Conservation (phyloP, 2,329 filamentous ascomycete genomes). For the Dothistroma pini region DNA sequence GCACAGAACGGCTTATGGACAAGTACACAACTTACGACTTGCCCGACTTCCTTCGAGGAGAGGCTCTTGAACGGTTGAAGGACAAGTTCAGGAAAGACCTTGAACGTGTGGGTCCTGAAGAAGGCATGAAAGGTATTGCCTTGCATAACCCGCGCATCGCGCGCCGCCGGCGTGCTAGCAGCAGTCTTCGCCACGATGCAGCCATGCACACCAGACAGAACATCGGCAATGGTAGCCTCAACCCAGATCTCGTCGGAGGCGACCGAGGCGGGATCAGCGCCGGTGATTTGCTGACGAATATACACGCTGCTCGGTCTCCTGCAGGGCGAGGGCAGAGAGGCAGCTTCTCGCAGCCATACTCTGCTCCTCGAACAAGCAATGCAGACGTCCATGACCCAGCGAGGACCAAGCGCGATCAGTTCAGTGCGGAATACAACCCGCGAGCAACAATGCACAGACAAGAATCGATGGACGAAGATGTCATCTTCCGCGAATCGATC, state of each 20-base stretch:
- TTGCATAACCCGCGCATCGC: slow-evolving; percentile 74
- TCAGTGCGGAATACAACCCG: slow-evolving; percentile 33
- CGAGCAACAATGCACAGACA: slow-evolving; percentile 59
- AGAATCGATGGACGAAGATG: slow-evolving; percentile 83
- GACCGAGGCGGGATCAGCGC: slow-evolving; percentile 43
- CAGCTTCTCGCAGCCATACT: slow-evolving; percentile 49
- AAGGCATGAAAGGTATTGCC: slow-evolving; percentile 88
- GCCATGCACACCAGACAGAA: slow-evolving; percentile 66
- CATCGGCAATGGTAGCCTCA: slow-evolving; percentile 22
- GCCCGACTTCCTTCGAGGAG: slow-evolving; percentile 82
- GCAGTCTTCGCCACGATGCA: slow-evolving; percentile 73
- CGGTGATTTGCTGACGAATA: slow-evolving; percentile 74
- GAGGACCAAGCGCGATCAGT: slow-evolving; percentile 39
- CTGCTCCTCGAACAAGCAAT: slow-evolving; percentile 35
- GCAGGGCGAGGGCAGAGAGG: slow-evolving; percentile 44
- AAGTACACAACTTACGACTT: slow-evolving; percentile 88
- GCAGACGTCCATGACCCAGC: slow-evolving; percentile 43
- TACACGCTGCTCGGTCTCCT: slow-evolving; percentile 63
- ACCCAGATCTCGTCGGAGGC: slow-evolving; percentile 21
- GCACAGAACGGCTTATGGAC: slow-evolving; percentile 91
- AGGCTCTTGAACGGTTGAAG: slow-evolving; percentile 78
- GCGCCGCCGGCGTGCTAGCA: slow-evolving; percentile 64
- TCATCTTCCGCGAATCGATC: slow-evolving; percentile 82
- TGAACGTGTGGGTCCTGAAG: slow-evolving; percentile 75
- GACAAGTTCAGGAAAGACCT: slow-evolving; percentile 80